Evolutionary conservation across 106 monocot genomes (phyloP).

Genomic region (Hemerocallis citrina): DNA sequence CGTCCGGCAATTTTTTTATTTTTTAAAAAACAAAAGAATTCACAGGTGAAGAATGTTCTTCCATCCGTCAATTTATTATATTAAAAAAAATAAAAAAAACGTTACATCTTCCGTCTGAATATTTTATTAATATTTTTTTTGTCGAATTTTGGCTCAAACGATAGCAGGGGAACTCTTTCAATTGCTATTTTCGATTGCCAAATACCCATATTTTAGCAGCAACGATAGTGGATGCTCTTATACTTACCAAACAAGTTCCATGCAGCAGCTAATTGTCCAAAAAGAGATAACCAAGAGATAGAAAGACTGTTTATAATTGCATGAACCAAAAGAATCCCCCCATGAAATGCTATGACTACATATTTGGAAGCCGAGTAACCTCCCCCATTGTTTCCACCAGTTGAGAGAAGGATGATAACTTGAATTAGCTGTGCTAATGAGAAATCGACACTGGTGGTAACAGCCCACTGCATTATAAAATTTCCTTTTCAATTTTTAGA

Average conservation of each 20-base stretch:
- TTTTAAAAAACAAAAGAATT: too few species aligned
- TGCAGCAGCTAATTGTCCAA: constrained; percentile 66
- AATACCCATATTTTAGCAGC: too few species aligned
- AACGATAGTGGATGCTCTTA: too few species aligned
- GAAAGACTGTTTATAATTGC: constrained; percentile 66
- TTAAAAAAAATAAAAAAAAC: constrained; percentile 17
- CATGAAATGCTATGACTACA: constrained; percentile 65
- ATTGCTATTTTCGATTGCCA: too few species aligned
- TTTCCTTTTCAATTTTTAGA: background rate
- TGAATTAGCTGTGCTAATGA: constrained; percentile 72
- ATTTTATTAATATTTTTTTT: too few species aligned
- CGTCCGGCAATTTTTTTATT: too few species aligned
- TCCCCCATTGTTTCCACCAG: constrained; percentile 74
- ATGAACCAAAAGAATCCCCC: constrained; percentile 54
- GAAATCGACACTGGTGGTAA: constrained; percentile 81
- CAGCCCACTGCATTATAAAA: constrained; percentile 69
- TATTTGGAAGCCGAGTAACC: constrained; percentile 80
- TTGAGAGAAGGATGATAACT: constrained; percentile 76
- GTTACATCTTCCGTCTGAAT: constrained; percentile 90
- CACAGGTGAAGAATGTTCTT: too few species aligned
- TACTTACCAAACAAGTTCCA: constrained; percentile 76
- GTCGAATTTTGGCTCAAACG: too few species aligned
- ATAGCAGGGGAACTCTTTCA: too few species aligned
- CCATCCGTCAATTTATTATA: too few species aligned
- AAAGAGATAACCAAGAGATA: constrained; percentile 55